Evolutionary conservation across 75 land plant genomes (phyloP).

Genomic region (Cunninghamia lanceolata): DNA sequence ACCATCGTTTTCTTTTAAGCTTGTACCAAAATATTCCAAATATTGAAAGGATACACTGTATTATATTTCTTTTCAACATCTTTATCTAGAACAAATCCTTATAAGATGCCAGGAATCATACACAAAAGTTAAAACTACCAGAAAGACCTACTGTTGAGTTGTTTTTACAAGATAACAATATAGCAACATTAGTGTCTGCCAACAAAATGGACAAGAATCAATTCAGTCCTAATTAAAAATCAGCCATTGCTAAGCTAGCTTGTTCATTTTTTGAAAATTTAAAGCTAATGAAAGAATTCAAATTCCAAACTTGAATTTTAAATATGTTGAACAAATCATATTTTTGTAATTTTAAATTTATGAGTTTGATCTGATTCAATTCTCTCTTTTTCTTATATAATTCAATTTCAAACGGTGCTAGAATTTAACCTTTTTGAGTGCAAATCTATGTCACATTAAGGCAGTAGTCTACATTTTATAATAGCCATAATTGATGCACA

Average conservation of each 20-base stretch:
- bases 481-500: background rate
- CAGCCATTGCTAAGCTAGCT: background rate
- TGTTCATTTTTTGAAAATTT: background rate
- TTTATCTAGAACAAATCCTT: background rate
- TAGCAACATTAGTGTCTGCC: background rate
- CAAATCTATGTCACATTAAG: background rate
- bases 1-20: background rate
- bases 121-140: background rate
- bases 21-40: background rate
- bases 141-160: background rate
- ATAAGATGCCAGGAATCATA: background rate
- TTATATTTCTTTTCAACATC: background rate
- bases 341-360: background rate
- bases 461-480: background rate
- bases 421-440: background rate
- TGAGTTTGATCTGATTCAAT: background rate
- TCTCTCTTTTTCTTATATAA: background rate
- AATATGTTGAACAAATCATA: background rate
- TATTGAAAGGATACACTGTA: background rate
- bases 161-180: constrained; percentile 4
- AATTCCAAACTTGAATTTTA: background rate
- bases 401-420: background rate
- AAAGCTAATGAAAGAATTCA: background rate
- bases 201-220: background rate
- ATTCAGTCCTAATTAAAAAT: background rate